phyloP scores from a whole-genome alignment of 2,329 filamentous ascomycete genomes.

The Ophiocordyceps camponoti-floridani region DNA sequence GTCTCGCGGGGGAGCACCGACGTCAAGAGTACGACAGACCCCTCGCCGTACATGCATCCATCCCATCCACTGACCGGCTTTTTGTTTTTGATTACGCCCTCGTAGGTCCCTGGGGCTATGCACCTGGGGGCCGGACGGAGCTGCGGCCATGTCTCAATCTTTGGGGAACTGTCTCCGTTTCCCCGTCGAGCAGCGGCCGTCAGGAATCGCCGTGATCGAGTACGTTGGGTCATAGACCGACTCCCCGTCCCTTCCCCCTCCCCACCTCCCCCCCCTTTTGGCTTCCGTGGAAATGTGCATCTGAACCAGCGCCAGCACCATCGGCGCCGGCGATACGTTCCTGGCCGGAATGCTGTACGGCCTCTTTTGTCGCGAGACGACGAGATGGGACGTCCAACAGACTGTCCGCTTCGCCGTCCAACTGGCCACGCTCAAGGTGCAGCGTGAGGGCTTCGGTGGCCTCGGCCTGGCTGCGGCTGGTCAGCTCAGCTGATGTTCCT shows the following conservation, averaged over 20 bases:
- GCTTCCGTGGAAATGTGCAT: too few relatives aligned
- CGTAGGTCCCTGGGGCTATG: conserved; percentile 30
- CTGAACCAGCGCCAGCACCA: too few relatives aligned
- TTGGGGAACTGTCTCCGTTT: conserved; percentile 13
- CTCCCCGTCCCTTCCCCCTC: neutral
- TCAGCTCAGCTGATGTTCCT: too few relatives aligned
- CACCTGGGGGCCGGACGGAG: conserved; percentile 40
- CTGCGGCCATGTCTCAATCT: conserved; percentile 14
- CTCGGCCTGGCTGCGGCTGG: conserved; percentile 19
- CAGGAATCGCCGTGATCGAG: conserved; percentile 35
- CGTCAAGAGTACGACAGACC: conserved; percentile 24
- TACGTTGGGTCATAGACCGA: conserved; percentile 20
- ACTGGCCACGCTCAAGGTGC: conserved; percentile 50
- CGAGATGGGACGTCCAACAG: conserved; percentile 27
- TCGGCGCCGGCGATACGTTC: conserved; percentile 63
- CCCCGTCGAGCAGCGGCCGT: conserved; percentile 20
- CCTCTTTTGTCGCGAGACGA: conserved; percentile 28
- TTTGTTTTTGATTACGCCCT: too few relatives aligned
- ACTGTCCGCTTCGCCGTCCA: conserved; percentile 44
- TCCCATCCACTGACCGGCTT: too few relatives aligned
- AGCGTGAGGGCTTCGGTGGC: conserved; percentile 44
- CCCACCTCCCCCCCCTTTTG: neutral
- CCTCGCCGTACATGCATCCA: conserved; percentile 1
- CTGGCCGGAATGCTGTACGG: conserved; percentile 52
- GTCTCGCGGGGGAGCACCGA: conserved; percentile 25